A percentile compares a stretch with the other conserved stretches of the same genome.
Conservation (phyloP, 768 basidiomycete species). For the Gymnopilus junonius region DNA sequence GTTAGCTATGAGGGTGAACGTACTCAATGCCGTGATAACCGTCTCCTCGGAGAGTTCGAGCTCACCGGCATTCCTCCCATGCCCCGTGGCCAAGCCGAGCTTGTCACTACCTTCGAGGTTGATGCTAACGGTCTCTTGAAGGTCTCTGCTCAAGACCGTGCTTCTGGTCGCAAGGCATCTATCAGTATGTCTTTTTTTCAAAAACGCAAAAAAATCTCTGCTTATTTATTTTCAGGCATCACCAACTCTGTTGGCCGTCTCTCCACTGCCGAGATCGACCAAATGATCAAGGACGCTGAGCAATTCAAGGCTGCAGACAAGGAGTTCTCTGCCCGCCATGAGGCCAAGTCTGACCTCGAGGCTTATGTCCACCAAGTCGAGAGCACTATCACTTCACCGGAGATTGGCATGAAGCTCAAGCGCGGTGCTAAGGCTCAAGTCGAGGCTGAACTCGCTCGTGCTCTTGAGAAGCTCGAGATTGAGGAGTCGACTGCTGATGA, state of each 20-base stretch:
- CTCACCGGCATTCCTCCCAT: constrained; percentile 98
- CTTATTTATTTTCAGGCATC: constrained; percentile 60
- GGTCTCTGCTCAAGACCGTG: constrained; percentile 97
- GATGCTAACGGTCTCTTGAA: constrained; percentile 99
- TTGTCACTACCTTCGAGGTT: constrained; percentile 99
- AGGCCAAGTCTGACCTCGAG: constrained; percentile 98
- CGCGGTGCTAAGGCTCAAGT: constrained; percentile 93
- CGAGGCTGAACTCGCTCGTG: constrained; percentile 96
- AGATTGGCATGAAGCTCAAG: constrained; percentile 99
- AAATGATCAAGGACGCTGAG: constrained; percentile 99
- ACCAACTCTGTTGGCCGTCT: constrained; percentile 99
- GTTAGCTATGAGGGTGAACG: constrained; percentile 98
- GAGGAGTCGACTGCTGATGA: constrained; percentile 94
- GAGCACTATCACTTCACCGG: constrained; percentile 93
- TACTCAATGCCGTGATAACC: constrained; percentile 99
- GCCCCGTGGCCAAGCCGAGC: constrained; percentile 99
- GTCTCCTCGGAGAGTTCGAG: constrained; percentile 99
- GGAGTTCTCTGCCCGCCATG: constrained; percentile 97
- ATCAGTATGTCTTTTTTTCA: constrained; percentile 66
- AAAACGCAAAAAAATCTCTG: constrained; percentile 3
- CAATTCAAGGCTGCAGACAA: constrained; percentile 96
- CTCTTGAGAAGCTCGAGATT: constrained; percentile 97
- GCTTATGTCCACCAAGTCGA: constrained; percentile 97
- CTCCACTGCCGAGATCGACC: constrained; percentile 96
- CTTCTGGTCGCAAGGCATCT: constrained; percentile 98